Conservation (phyloP, 106 monocot species). For the Platanthera guangdongensis region DNA sequence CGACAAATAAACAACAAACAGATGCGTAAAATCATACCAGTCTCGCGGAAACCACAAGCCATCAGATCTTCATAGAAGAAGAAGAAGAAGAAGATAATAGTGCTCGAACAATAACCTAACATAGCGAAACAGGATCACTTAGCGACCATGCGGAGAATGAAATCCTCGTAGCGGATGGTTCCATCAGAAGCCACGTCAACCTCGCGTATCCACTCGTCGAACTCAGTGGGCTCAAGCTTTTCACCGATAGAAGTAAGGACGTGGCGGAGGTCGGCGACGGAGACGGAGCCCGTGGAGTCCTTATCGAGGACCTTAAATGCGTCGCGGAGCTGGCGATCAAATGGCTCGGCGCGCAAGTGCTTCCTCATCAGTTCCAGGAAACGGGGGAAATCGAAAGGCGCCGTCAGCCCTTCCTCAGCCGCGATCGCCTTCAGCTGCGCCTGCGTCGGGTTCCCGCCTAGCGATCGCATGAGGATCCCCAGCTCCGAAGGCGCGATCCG, state of each 20-base stretch:
- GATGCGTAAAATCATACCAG: not conserved
- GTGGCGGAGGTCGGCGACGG: slow-evolving; percentile 79
- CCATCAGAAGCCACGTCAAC: slow-evolving; percentile 78
- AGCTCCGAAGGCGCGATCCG: slow-evolving; percentile 88
- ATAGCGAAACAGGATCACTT: slow-evolving; percentile 25
- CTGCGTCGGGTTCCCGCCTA: slow-evolving; percentile 92
- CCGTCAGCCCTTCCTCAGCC: slow-evolving; percentile 49
- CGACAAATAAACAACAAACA: not conserved
- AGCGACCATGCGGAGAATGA: slow-evolving; percentile 87
- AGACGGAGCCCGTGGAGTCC: slow-evolving; percentile 61
- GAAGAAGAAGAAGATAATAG: not conserved
- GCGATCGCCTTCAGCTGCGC: slow-evolving; percentile 83
- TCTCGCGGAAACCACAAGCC: not conserved
- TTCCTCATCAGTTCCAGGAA: slow-evolving; percentile 83
- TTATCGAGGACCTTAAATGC: slow-evolving; percentile 95
- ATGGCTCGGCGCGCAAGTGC: slow-evolving; percentile 69
- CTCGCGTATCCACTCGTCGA: slow-evolving; percentile 98
- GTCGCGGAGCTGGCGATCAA: slow-evolving; percentile 82
- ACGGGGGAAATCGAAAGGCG: slow-evolving; percentile 86
- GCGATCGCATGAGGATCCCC: slow-evolving; percentile 91
- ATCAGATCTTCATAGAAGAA: not conserved
- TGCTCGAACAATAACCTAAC: not conserved
- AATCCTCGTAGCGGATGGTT: slow-evolving; percentile 81
- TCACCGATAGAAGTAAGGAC: slow-evolving; percentile 84
- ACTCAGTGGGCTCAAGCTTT: slow-evolving; percentile 84